Evolutionary conservation across 2,329 filamentous ascomycete species (phyloP), one percentile per base, ranked within the genome.

Genomic region (Esteya vermicola): DNA sequence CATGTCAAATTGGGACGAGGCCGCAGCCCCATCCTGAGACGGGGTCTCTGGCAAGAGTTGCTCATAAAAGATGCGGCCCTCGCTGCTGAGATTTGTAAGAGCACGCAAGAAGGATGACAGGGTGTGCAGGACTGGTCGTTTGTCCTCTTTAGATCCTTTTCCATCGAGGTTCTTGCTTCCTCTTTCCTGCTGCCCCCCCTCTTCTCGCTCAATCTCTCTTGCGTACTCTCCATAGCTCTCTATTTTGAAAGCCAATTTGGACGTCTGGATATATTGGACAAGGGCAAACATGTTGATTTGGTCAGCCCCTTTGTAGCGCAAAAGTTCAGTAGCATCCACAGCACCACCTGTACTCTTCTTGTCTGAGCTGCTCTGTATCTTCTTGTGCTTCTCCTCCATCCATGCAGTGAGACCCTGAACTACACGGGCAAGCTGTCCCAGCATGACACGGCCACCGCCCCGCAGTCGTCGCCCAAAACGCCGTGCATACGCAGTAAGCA

Each of bases 281-380:
- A 98, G 67, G 54, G 91, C 89, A 59, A 84, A 89, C 23, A 95
- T 72, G 51, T 96, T 94, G 60, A 98, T 88, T 53, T 96, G 89
- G 53, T 98, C 91, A 20, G 91, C 81, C 0, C 85, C 85, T 54
- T 93, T 94, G 28, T 78, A 78, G 20, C 78, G 71, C 47, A 95
- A 77, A 1, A 98, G 65, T 6, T 78, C 71, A 18, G 78, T 79
- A 14, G 82, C 61, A 33, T 81, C 72, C 1, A 89, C 75, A 22
- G n/a, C n/a, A 80, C 70, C 1, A 80, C 83, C 46, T 36, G 33
- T 19, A 13, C 21, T n/a, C 13, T n/a, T 23, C 14, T 9, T 31
- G 16, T 13, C 14, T 18, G 13, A 14, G 32, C 9, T 20, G 19
- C 25, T 7, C 14, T 20, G 6, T 2, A 70, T 70, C 9, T 57